These are phyloP conservation scores for Podospora appendiculata DNA, from an alignment of 495 filamentous ascomycete genomes.

Conservation along the genomic window DNA sequence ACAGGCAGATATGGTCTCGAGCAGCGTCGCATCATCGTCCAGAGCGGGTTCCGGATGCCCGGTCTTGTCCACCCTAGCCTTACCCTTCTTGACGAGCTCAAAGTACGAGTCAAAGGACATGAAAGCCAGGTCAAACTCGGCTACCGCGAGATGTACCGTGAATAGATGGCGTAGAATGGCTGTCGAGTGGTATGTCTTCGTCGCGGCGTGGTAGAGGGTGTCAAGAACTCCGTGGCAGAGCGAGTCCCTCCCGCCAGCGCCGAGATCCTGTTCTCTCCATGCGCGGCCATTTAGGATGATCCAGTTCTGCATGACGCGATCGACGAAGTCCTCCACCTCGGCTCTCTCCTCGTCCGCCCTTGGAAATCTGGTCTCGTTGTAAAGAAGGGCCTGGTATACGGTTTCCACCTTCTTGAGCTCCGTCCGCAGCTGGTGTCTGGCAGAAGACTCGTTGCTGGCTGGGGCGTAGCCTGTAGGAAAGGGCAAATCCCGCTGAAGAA, in stretches of 20 bases:
- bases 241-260: conserved; percentile 64
- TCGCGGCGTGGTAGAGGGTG: conserved; percentile 78
- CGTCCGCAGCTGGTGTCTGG: conserved; percentile 55
- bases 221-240: conserved; percentile 69
- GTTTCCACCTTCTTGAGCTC: conserved; percentile 70
- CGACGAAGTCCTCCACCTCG: conserved; percentile 74
- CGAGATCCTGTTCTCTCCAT: conserved; percentile 73
- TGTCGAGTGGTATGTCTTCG: conserved; percentile 91
- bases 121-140: conserved; percentile 81
- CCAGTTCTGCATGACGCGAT: conserved; percentile 81
- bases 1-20: conserved; percentile 70
- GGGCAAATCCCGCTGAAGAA: conserved; percentile 46
- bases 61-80: conserved; percentile 69
- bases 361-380: conserved; percentile 73
- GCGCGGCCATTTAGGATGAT: conserved; percentile 60
- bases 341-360: conserved; percentile 65
- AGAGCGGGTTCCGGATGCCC: conserved; percentile 63
- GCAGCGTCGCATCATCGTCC: conserved; percentile 65
- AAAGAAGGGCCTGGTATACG: conserved; percentile 63
- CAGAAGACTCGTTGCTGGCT: conserved; percentile 35
- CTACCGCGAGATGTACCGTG: conserved; percentile 72
- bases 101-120: conserved; percentile 85
- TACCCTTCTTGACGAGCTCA: conserved; percentile 73
- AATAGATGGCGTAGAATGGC: conserved; percentile 80
- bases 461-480: conserved; percentile 38